Conservation (phyloP, 2,329 filamentous ascomycete genomes). For the Penicillium sp. region DNA sequence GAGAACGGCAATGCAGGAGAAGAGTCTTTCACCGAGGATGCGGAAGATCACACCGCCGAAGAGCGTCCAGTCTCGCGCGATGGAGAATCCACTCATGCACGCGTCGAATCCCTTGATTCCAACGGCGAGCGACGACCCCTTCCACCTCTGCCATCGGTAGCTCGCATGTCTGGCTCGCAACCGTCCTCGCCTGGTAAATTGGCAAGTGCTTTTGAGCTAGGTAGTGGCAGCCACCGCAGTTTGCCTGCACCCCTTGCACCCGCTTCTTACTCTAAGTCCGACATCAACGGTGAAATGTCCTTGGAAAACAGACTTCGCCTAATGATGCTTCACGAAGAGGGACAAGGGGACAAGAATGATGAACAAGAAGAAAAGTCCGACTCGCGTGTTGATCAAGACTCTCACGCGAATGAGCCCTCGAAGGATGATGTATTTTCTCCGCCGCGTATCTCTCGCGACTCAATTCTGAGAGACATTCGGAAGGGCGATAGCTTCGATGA, state of each 20-base stretch:
- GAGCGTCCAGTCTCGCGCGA: conserved; percentile 46
- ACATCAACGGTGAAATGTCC: conserved; percentile 73
- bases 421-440: conserved; percentile 59
- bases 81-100: conserved; percentile 42
- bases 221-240: conserved; percentile 59
- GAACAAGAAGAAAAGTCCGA: neutral
- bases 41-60: conserved; percentile 61
- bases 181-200: conserved; percentile 57
- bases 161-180: conserved; percentile 40
- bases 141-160: conserved; percentile 67
- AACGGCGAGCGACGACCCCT: conserved; percentile 78
- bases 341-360: conserved; percentile 10
- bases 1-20: conserved; percentile 57
- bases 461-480: conserved; percentile 83
- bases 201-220: conserved; percentile 65
- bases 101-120: conserved; percentile 68
- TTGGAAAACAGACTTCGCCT: conserved; percentile 79
- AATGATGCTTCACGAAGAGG: conserved; percentile 68
- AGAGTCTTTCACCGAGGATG: conserved; percentile 59
- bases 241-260: conserved; percentile 67
- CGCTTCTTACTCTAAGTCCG: conserved; percentile 64
- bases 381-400: conserved; percentile 8
- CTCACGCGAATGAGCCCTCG: conserved; percentile 35
- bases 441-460: conserved; percentile 82
- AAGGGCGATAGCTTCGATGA: conserved; percentile 53